These are phyloP conservation scores for Pouteria glomerata DNA, from an alignment of 148 eudicot species.

Conservation along the genomic window DNA sequence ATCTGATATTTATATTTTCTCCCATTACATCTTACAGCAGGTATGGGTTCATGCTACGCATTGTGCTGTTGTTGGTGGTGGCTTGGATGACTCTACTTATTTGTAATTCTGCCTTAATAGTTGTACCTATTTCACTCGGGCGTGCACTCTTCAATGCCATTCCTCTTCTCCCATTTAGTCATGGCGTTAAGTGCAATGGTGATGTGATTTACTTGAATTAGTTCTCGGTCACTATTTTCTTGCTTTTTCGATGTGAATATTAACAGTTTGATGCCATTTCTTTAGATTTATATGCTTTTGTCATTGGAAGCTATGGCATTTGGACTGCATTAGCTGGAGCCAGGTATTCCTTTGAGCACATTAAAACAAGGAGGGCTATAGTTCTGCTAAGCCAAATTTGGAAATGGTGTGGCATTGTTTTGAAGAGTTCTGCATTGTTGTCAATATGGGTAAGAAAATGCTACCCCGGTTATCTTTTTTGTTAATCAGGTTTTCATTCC, in stretches of 20 bases:
- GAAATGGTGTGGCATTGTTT: slow-evolving; percentile 88
- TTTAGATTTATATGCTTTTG: slow-evolving; percentile 88
- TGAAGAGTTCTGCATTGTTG: slow-evolving; percentile 77
- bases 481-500: background rate
- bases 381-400: slow-evolving; percentile 65
- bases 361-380: slow-evolving; percentile 60
- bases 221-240: too few relatives aligned
- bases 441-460: slow-evolving; percentile 76
- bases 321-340: slow-evolving; percentile 90
- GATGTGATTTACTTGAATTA: slow-evolving; percentile 9
- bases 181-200: slow-evolving; percentile 97
- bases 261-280: background rate
- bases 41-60: slow-evolving; percentile 75
- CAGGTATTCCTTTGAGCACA: slow-evolving; percentile 72
- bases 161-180: slow-evolving; percentile 81
- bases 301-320: slow-evolving; percentile 90
- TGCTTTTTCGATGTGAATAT: too few relatives aligned
- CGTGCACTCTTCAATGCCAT: slow-evolving; percentile 73
- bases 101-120: slow-evolving; percentile 27
- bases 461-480: slow-evolving; percentile 7
- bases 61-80: slow-evolving; percentile 72
- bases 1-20: too few relatives aligned
- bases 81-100: slow-evolving; percentile 19
- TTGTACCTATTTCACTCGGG: slow-evolving; percentile 35
- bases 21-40: slow-evolving; percentile 43